Base-by-base conservation (phyloP, 2,329 filamentous ascomycete species). In the Aspergillus sclerotialis region DNA sequence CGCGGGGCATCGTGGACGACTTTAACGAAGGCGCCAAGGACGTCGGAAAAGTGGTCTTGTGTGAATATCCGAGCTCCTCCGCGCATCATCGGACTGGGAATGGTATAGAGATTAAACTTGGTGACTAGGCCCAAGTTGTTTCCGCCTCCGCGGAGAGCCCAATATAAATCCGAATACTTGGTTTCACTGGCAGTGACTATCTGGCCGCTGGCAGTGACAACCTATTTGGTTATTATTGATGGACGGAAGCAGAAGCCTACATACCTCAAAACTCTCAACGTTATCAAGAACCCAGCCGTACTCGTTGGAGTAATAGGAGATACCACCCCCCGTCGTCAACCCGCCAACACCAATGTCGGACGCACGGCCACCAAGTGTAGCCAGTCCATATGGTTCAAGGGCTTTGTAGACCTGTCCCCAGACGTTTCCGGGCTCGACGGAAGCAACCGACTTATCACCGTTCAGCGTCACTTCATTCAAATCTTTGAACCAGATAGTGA, bases 41-140 rank as follows among this genome's bases (percentile, higher is more conserved):
- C 7, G 23, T 15, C 14, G 32, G 37, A 7, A 28, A 32, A 8
- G 31, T 29, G 4, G 12, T 13, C 18, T 23, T 33, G 7, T 6
- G 34, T 37, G 15, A 28, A 40, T 12, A 40, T 32, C 12, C 23
- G 27, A 5, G 32, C 35, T 17, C 19, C 19, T 23, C 19, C 19
- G 19, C 19, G 19, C 19, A 23, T 23, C 19, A 23, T 23, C 19
- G 19, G 19, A 23, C 17, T 14, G 17, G 29, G 13, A 12, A 31
- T 16, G 3, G 16, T 31, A 5, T 16, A 16, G 7, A 31, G 13
- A 19, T 14, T 31, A 19, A 31, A 31, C 2, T 7, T 15, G 4
- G 56, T 61, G 16, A 66, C 53, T 37, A 67, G 58, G 12, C 63
- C 65, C 35, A 65, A 67, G 13, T 63, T 58, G 30, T 58, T 58